Conservation (phyloP, 441 rosid species). For the Gossypium lobatum region DNA sequence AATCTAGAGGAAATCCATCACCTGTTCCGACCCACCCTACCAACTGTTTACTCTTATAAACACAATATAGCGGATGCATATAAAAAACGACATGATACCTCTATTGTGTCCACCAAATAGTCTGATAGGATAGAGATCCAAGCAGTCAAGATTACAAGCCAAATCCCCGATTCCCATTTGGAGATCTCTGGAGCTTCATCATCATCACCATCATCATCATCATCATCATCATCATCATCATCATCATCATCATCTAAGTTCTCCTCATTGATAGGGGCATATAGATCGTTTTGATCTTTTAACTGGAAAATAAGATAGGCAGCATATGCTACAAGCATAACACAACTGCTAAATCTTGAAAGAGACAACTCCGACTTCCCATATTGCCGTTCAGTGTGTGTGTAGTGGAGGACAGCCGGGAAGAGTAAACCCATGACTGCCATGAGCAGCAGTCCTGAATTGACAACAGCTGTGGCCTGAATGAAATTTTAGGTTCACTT, state of each 20-base stretch:
- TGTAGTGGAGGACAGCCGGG: constrained; percentile 82
- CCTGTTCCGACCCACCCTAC: background rate
- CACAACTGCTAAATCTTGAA: constrained; percentile 87
- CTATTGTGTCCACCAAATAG: constrained; percentile 73
- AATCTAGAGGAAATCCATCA: background rate
- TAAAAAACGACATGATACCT: constrained; percentile 33
- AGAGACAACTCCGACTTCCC: constrained; percentile 87
- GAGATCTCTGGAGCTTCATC: constrained; percentile 78
- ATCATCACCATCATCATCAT: constrained; percentile 24
- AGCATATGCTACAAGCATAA: constrained; percentile 83
- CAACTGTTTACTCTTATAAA: background rate
- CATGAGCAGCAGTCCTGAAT: constrained; percentile 83
- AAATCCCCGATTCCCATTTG: constrained; percentile 72
- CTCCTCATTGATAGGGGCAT: constrained; percentile 58
- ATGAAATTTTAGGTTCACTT: constrained; percentile 18
- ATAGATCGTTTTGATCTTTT: constrained; percentile 45
- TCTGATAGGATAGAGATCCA: constrained; percentile 87
- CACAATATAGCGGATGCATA: background rate
- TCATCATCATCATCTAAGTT: constrained; percentile 38
- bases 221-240: constrained; percentile 37
- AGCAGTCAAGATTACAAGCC: constrained; percentile 66
- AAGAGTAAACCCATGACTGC: constrained; percentile 89
- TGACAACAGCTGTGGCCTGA: constrained; percentile 68
- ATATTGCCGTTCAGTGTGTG: constrained; percentile 67
- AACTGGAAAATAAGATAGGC: constrained; percentile 75